Base-by-base conservation (phyloP, 139 green algal species). In the Spirogloea muscicola region DNA sequence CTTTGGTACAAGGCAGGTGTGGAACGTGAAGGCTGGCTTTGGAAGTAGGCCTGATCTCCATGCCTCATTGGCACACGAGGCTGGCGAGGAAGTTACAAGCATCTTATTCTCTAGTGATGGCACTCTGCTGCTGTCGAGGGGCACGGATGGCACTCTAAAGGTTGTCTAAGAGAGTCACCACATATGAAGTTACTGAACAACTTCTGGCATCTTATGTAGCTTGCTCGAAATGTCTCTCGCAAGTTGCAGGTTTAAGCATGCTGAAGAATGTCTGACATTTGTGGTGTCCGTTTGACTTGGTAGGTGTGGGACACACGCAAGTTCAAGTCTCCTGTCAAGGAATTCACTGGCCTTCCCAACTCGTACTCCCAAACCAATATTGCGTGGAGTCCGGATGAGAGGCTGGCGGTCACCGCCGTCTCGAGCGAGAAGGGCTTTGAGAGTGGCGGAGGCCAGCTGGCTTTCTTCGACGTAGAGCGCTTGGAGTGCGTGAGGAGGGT, bases 121-220 rank as follows among this genome's bases (percentile, higher is more conserved):
- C 29, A 58, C 77, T 49, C 87, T 73, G 18, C 44, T 98, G 49
- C 62, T 91, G 3, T 93, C 89, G 2, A 82, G 94, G 29, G 67
- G 69, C 29, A 86, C 78, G 40, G 94, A 98, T 68, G 85, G 80
- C 6, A 96, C 89, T 16, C 48, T 98, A 3, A 97, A 97, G 87
- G 65, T 93, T n/a, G n/a, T n/a, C n/a, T n/a, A n/a, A n/a, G n/a
- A n/a, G n/a, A n/a, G n/a, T n/a, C n/a, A n/a, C n/a, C n/a, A n/a
- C n/a, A n/a, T n/a, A n/a, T n/a, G n/a, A n/a, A 10, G 10, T 16
- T 16, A 52, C 44, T 16, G 13, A 52, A 10, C 44, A 52, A 10
- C 10, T 16, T 16, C 10, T 55, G 44, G 16, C 18, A 18, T 25
- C 18, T 18, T 25, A 25, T 55, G 16, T 25, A 55, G 18, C 18